Base-by-base conservation (phyloP, 192 early-diverging fungal species). In the Linnemannia hyalina region DNA sequence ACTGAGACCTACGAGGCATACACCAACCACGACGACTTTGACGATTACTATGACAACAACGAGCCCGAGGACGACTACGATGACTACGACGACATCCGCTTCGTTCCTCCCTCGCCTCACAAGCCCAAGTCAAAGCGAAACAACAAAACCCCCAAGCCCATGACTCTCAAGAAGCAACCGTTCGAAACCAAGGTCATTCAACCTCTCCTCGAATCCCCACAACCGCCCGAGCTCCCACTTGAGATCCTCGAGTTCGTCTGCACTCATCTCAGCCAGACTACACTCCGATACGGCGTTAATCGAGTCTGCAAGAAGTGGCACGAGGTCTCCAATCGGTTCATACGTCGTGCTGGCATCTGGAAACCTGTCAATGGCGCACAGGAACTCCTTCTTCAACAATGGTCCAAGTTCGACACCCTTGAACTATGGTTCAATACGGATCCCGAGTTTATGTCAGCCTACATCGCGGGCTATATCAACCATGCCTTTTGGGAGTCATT, bases 211-310 rank as follows among this genome's bases (percentile, higher is more conserved):
- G 76, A 71, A 10, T 44, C n/a, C 32, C 29, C 73, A 13, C 72
- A 35, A 4, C 72, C 82, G n/a, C n/a, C 80, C 23, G 23, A 41
- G 52, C 77, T 86, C 65, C 79, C 84, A 3, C 75, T 77, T n/a
- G 84, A 86, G 68, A 40, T 86, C 49, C 76, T 86, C 3, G 75
- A 68, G 57, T 10, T 78, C 18, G 75, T 86, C 23, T 86, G 84
- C 29, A n/a, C 11, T 0, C 73, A 86, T 49, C 71, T 81, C 8
- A 77, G 73, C n/a, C 79, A 86, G 35, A 46, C 79, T 0, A 78
- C 79, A 0, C 49, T 86, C 16, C 78, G 79, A 2, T 49, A 38
- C 20, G 32, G 57, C 9, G 79, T 80, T 1, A 81, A 76, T 49
- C 79, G 77, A 4, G 84, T 86, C 1, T 81, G 78, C 72, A 80